Evolutionary conservation across 2,329 filamentous ascomycete genomes (phyloP), one percentile per base, ranked within the genome.

Genomic region (Sporothrix variecibatus): DNA sequence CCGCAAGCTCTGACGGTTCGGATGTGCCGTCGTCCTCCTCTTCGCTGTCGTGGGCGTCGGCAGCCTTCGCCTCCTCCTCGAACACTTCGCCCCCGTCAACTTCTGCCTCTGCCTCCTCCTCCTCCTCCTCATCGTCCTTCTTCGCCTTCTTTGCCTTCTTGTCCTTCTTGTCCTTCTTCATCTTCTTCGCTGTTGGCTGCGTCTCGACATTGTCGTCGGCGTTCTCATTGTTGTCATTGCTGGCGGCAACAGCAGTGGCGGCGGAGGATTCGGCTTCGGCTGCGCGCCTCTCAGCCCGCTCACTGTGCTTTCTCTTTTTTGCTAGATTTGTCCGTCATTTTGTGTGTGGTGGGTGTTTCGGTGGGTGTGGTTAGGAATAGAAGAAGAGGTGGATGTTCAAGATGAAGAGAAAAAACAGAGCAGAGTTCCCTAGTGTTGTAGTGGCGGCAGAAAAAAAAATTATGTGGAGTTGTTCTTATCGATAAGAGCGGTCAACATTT

Each of bases 271-370:
- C 69, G 8, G 73, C 69, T 23, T 31, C 43, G 9, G 58, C 72
- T 7, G 72, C 40, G 17, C 67, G 72, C 69, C 76, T 77, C 11
- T 73, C 75, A 26, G 75, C 75, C 73, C 77, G 81, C 43, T 69
- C 67, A 64, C 75, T 5, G 67, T 81, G 75, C 76, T 82, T 83
- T 49, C 81, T 79, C 79, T 83, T 83, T 83, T 73, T 82, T 82
- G 79, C 78, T 79, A 64, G 76, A 74, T 53, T 80, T 79, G 72
- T 81, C 77, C 69, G 69, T 74, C 68, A 46, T 74, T 9, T 51
- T 64, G 46, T 49, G 5, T 9, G 49, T 38, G 17, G 40, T 64
- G 56, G n/a, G 5, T 65, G 15, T 17, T 28, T 6, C n/a, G n/a
- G 4, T 9, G 34, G 34, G 34, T 8, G 34, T 34, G 8, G 34